phyloP scores from a whole-genome alignment of 768 basidiomycete species.

The Serpula lacrymans region DNA sequence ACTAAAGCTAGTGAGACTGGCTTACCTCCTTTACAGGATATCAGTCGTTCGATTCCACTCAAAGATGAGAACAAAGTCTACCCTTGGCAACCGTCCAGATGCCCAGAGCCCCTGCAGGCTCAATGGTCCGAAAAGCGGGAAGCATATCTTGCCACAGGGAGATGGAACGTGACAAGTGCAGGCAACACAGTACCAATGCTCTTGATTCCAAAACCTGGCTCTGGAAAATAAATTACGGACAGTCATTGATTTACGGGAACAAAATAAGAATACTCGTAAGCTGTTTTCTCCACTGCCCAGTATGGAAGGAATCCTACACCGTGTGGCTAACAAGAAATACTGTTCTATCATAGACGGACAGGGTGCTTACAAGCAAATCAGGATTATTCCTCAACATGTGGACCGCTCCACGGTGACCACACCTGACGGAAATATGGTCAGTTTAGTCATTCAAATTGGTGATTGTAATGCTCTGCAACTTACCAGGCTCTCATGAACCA shows the following conservation, averaged over 20 bases:
- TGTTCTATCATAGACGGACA: constrained; percentile 10
- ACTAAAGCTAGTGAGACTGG: constrained; percentile 24
- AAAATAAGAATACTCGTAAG: constrained; percentile 29
- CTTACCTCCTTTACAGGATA: constrained; percentile 24
- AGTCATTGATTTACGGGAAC: constrained; percentile 22
- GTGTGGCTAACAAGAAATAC: constrained; percentile 14
- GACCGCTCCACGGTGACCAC: constrained; percentile 19
- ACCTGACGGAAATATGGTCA: constrained; percentile 29
- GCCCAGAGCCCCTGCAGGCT: constrained; percentile 16
- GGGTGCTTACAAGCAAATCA: constrained; percentile 15
- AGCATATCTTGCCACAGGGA: constrained; percentile 24
- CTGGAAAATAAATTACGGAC: constrained; percentile 16
- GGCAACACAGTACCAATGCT: constrained; percentile 31
- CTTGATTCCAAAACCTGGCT: constrained; percentile 23
- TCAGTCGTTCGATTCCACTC: constrained; percentile 25
- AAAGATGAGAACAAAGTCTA: constrained; percentile 21
- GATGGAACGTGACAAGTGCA: constrained; percentile 25
- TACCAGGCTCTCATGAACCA: constrained; percentile 43
- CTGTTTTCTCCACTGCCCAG: constrained; percentile 25
- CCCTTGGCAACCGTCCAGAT: constrained; percentile 18
- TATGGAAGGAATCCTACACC: constrained; percentile 22
- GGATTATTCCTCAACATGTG: constrained; percentile 26
- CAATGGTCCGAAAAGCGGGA: constrained; percentile 11
- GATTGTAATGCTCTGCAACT: constrained; percentile 31
- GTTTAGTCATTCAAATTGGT: constrained; percentile 27